A percentile compares a stretch with the other conserved stretches of the same genome.
Evolutionary conservation across 495 filamentous ascomycete species (phyloP).

Genomic region (Aspergillus ostianus): DNA sequence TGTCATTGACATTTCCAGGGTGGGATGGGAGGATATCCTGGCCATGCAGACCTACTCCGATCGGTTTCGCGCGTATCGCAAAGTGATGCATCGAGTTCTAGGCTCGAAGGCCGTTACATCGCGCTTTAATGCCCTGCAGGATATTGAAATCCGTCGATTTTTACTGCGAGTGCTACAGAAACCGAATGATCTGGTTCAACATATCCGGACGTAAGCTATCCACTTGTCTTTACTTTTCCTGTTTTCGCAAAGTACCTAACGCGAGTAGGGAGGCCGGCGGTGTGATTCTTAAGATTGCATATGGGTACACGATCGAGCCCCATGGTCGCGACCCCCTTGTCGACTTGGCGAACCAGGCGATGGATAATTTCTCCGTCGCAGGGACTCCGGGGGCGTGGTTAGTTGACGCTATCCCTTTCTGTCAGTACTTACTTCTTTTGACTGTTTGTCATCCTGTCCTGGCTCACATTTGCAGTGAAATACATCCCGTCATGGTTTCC

Average conservation of each 20-base stretch:
- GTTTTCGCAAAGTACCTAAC: conserved; percentile 26
- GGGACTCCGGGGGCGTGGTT: conserved; percentile 37
- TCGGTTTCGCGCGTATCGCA: conserved; percentile 1
- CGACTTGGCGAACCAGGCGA: conserved; percentile 32
- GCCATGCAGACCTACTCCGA: background rate
- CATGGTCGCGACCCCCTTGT: conserved; percentile 43
- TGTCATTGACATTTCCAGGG: conserved; percentile 14
- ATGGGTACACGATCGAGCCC: conserved; percentile 48
- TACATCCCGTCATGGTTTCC: conserved; percentile 46
- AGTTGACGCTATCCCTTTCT: conserved; percentile 40
- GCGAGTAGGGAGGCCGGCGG: conserved; percentile 36
- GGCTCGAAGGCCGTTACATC: conserved; percentile 18
- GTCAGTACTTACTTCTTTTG: conserved; percentile 13
- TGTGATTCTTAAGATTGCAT: conserved; percentile 46
- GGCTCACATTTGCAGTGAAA: conserved; percentile 25
- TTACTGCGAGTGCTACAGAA: conserved; percentile 36
- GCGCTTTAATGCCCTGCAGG: conserved; percentile 34
- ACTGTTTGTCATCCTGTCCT: background rate
- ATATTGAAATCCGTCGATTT: conserved; percentile 37
- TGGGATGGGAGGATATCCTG: conserved; percentile 34
- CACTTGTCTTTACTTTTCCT: conserved; percentile 36
- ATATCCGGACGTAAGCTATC: conserved; percentile 35
- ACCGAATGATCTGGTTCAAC: conserved; percentile 31
- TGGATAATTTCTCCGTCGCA: conserved; percentile 40
- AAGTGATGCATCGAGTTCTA: background rate